Percentiles rank a stretch among this genome's conserved stretches.
Conservation (phyloP, 2,329 filamentous ascomycete genomes). For the Raffaelea arxii region DNA sequence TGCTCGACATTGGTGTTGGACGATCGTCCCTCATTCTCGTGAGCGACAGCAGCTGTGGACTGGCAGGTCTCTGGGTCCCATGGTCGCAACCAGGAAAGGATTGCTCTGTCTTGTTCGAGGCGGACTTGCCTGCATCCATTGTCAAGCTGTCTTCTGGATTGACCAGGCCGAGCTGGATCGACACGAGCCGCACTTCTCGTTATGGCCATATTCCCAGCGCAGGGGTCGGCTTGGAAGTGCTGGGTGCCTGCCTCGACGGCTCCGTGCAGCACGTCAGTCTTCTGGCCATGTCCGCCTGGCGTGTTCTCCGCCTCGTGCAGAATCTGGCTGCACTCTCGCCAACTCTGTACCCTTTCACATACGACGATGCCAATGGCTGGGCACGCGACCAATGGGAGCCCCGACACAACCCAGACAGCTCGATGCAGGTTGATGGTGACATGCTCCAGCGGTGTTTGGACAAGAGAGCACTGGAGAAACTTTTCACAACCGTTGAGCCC, state of each 20-base stretch:
- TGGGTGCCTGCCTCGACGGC: conserved; percentile 62
- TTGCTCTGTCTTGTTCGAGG: conserved; percentile 43
- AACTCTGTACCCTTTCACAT: conserved; percentile 38
- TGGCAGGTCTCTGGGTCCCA: conserved; percentile 43
- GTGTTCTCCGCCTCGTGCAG: conserved; percentile 63
- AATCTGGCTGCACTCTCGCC: conserved; percentile 47
- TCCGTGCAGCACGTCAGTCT: conserved; percentile 61
- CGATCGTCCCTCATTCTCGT: conserved; percentile 34
- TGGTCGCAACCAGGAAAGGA: conserved; percentile 29
- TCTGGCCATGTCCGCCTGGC: conserved; percentile 52
- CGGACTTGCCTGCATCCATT: conserved; percentile 44
- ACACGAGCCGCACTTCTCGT: conserved; percentile 21
- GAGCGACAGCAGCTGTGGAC: conserved; percentile 34
- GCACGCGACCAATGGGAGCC: conserved; percentile 28
- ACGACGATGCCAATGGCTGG: conserved; percentile 23
- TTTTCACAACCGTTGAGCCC: conserved; percentile 25
- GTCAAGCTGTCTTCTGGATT: conserved; percentile 43
- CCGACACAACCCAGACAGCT: too few relatives aligned
- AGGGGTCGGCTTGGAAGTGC: conserved; percentile 37
- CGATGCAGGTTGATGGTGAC: conserved; percentile 63
- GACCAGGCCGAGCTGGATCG: conserved; percentile 43
- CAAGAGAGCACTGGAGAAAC: conserved; percentile 30
- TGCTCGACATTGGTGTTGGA: conserved; percentile 32
- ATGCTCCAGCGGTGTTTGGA: conserved; percentile 47
- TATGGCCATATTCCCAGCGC: conserved; percentile 35